A percentile compares a stretch with the other conserved stretches of the same genome.
Evolutionary conservation across 2,329 filamentous ascomycete species (phyloP).

Genomic region (Massarina eburnea): DNA sequence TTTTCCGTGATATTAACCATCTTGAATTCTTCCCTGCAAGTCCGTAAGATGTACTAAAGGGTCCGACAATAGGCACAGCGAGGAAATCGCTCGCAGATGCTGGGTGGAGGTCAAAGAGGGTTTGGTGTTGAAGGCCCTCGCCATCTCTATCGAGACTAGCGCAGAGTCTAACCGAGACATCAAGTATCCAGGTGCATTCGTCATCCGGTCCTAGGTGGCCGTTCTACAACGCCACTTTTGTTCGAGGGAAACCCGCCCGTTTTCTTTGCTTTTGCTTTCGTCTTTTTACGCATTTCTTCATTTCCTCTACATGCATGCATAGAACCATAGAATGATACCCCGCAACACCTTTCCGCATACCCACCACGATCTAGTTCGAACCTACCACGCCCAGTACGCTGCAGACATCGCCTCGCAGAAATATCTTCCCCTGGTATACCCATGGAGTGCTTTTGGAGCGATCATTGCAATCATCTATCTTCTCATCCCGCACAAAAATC

Average conservation of each 20-base stretch:
- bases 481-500: constrained; percentile 51
- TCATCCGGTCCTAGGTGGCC: background rate
- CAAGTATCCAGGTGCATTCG: background rate
- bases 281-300: background rate
- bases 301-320: background rate
- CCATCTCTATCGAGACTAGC: constrained; percentile 3
- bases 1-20: constrained; percentile 99
- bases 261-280: background rate
- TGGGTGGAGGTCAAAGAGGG: constrained; percentile 22
- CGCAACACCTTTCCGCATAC: constrained; percentile 32
- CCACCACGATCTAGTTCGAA: constrained; percentile 33
- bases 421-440: constrained; percentile 48
- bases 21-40: constrained; percentile 22
- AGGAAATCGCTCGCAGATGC: constrained; percentile 8
- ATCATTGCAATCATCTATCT: constrained; percentile 52
- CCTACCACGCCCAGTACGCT: constrained; percentile 47
- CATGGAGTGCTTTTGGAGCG: constrained; percentile 44
- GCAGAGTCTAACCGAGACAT: constrained; percentile 1
- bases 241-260: background rate
- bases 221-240: background rate
- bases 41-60: background rate
- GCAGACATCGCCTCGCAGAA: constrained; percentile 41
- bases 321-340: constrained; percentile 17
- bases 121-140: constrained; percentile 37
- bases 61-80: background rate